A percentile compares a stretch with the other conserved stretches of the same genome.
Conservation (phyloP, 176 grass and related monocot genomes). For the Triticum turgidum region DNA sequence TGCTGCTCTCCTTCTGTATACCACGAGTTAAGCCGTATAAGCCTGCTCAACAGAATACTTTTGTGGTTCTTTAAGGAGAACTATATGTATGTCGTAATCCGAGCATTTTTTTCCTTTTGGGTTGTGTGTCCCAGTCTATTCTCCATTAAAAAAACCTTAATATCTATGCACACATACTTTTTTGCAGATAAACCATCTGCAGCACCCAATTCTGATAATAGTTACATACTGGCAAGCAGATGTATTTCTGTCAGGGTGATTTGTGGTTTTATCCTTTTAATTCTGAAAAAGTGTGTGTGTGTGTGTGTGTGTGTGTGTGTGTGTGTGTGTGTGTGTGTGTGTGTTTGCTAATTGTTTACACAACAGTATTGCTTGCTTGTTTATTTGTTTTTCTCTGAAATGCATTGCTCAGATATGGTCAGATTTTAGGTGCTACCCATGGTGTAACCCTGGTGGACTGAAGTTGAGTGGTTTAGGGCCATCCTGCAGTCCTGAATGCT, state of each 20-base stretch:
- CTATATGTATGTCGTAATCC: no score
- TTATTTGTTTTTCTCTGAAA: conserved; percentile 48
- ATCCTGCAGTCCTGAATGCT: conserved; percentile 64
- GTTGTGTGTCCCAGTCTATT: not conserved
- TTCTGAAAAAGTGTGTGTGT: not conserved
- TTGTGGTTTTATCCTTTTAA: not conserved
- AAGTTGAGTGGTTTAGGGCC: conserved; percentile 49
- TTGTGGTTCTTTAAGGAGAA: no score
- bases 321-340: not conserved
- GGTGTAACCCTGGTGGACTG: conserved; percentile 55
- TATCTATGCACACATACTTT: not conserved
- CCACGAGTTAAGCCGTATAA: no score
- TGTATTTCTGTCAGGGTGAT: not conserved
- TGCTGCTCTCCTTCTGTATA: no score
- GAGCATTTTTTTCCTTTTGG: no score
- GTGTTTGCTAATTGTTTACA: conserved; percentile 3
- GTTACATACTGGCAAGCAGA: not conserved
- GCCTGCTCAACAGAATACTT: no score
- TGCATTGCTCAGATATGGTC: conserved; percentile 75
- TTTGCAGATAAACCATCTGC: not conserved
- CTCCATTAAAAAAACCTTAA: not conserved
- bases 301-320: not conserved
- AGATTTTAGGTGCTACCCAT: conserved; percentile 86
- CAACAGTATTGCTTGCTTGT: conserved; percentile 20
- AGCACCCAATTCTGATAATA: not conserved